Evolutionary conservation across 106 monocot genomes (phyloP).

Genomic region (Dendrobium officinale): DNA sequence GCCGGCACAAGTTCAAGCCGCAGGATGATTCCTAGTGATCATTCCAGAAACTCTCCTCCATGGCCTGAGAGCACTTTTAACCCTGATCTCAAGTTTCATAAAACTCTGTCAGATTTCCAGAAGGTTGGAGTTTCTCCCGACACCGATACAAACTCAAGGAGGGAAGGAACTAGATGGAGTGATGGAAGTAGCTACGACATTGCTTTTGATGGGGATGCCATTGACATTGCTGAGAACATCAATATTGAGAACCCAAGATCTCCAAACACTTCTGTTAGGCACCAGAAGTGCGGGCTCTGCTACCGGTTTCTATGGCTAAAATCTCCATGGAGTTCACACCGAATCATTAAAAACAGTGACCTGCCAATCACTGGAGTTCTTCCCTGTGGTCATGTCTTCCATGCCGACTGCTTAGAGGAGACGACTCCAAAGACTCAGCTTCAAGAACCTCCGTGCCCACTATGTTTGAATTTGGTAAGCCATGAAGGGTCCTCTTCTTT

Average conservation of each 20-base stretch:
- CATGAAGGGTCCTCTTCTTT: slow-evolving; percentile 29
- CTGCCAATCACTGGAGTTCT: slow-evolving; percentile 70
- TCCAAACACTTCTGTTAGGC: slow-evolving; percentile 14
- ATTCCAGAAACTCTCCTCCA: slow-evolving; percentile 19
- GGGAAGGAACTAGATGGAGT: slow-evolving; percentile 80
- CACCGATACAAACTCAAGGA: slow-evolving; percentile 37
- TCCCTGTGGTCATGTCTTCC: slow-evolving; percentile 73
- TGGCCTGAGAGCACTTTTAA: slow-evolving; percentile 42
- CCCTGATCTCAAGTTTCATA: slow-evolving; percentile 61
- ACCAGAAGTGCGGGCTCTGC: slow-evolving; percentile 62
- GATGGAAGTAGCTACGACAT: slow-evolving; percentile 70
- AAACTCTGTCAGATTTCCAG: slow-evolving; percentile 37
- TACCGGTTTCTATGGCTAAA: slow-evolving; percentile 59
- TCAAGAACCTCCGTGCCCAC: slow-evolving; percentile 57
- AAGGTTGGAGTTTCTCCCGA: slow-evolving; percentile 57
- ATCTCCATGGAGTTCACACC: slow-evolving; percentile 69
- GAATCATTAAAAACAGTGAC: slow-evolving; percentile 54
- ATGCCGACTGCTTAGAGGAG: slow-evolving; percentile 89
- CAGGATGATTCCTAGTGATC: slow-evolving; percentile 16
- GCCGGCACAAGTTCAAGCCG: slow-evolving; percentile 26
- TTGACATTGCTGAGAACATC: slow-evolving; percentile 36
- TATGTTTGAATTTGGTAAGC: slow-evolving; percentile 21
- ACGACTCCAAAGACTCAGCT: slow-evolving; percentile 45
- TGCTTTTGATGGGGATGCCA: slow-evolving; percentile 51
- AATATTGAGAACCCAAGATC: slow-evolving; percentile 25